Percentiles rank a stretch among this genome's conserved stretches.
phyloP scores from a whole-genome alignment of 768 basidiomycete species.

The Suillus fuscotomentosus region DNA sequence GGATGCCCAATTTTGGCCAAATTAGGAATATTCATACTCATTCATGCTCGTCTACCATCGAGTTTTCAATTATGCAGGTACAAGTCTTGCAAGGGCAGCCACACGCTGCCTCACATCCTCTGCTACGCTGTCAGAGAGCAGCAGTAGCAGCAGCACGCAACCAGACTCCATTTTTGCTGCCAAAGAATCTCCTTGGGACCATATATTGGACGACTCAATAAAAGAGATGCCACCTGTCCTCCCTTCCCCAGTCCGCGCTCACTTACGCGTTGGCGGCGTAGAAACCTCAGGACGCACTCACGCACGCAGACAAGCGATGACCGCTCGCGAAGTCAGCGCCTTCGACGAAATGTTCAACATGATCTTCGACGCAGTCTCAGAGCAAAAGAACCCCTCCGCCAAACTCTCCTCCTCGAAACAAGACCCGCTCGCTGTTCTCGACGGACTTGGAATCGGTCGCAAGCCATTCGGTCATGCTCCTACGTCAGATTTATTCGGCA shows the following conservation, averaged over 20 bases:
- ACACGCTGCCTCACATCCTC: constrained; percentile 4
- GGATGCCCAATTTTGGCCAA: background rate
- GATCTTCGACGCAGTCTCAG: constrained; percentile 57
- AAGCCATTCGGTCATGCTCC: constrained; percentile 15
- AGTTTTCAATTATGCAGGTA: constrained; percentile 6
- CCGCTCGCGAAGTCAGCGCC: constrained; percentile 60
- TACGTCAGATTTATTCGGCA: constrained; percentile 52
- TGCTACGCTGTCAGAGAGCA: background rate
- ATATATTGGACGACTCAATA: constrained; percentile 47
- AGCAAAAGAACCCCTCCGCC: constrained; percentile 24
- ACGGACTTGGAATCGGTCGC: constrained; percentile 16
- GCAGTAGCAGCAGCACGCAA: background rate
- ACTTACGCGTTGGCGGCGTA: constrained; percentile 10
- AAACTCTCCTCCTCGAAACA: constrained; percentile 3
- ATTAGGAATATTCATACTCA: background rate
- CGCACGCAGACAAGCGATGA: constrained; percentile 56
- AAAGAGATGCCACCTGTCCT: constrained; percentile 28
- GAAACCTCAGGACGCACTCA: constrained; percentile 1
- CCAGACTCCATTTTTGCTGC: constrained; percentile 34
- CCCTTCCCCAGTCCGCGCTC: constrained; percentile 17
- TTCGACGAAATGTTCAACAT: constrained; percentile 75
- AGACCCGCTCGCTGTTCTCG: background rate
- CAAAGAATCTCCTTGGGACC: constrained; percentile 47
- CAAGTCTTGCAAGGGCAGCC: constrained; percentile 6
- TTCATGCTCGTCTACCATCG: constrained; percentile 22